Base-by-base conservation (phyloP, 2,329 filamentous ascomycete genomes). In the Pseudocercospora eumusae region DNA sequence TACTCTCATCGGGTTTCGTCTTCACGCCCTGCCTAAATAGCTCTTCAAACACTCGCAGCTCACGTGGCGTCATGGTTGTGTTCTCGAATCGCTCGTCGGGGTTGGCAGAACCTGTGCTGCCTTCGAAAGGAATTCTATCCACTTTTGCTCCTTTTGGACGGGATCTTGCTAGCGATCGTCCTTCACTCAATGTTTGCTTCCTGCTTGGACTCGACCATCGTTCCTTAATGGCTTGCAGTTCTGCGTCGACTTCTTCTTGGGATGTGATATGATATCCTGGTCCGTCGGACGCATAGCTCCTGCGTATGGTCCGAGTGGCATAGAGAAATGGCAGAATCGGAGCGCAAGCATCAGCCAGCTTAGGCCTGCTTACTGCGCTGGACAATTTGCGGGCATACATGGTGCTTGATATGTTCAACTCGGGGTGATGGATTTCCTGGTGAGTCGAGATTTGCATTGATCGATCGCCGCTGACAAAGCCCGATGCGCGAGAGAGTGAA, bases 291-390 rank as follows among this genome's bases (percentile, higher is more conserved):
- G 47, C 47, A 31, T 52, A 52, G 25, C 21, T 28, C 31, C 66
- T 61, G 50, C 55, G 61, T 44, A 74, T 71, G n/a, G 71, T 74
- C 33, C 18, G 52, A 3, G 72, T 74, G 27, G 64, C 54, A 62
- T 73, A 74, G n/a, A 74, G 69, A 57, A 74, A 73, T 8, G 73
- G 68, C 15, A 73, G 61, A 4, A 67, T 50, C 10, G 44, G 53
- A 28, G 23, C 31, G 42, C 52, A 55, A 27, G 45, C 56, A 36
- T 54, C 52, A 54, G 52, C 28, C 27, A 40, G 28, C n/a, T 20
- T 40, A 40, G 27, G 18, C 27, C 52, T 33, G 52, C 27, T 54
- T 31, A 36, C 28, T 23, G 15, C 53, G 31, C 11, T 25, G 42
- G 31, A 10, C 18, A 23, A 23, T 27, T 47, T 52, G 15, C 47